A percentile compares a stretch with the other conserved stretches of the same genome.
These are phyloP conservation scores for Colletotrichum orbiculare DNA, from an alignment of 2,329 filamentous ascomycete genomes.

Conservation along the genomic window DNA sequence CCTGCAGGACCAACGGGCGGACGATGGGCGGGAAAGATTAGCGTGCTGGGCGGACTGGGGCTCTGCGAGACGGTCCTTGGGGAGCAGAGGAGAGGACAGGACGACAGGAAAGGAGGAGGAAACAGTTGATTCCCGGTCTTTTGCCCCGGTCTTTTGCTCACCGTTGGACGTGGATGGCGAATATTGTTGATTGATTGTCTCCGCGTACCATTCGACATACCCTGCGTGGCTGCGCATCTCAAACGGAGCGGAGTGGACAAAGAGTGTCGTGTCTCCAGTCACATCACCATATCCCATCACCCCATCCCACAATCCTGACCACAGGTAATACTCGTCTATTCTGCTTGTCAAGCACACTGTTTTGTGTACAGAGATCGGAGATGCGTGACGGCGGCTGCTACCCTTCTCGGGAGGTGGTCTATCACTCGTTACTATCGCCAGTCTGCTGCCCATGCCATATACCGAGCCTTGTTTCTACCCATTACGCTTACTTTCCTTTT, in stretches of 20 bases:
- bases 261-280: not conserved
- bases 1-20: slow-evolving; percentile 11
- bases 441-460: not conserved
- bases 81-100: not conserved
- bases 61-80: not conserved
- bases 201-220: slow-evolving; percentile 11
- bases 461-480: not conserved
- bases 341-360: too few relatives aligned
- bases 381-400: too few relatives aligned
- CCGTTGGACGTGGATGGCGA: too few relatives aligned
- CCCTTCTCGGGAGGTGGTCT: too few relatives aligned
- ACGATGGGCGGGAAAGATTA: slow-evolving; percentile 13
- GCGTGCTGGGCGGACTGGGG: slow-evolving; percentile 24
- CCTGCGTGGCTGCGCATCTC: slow-evolving; percentile 21
- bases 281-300: not conserved
- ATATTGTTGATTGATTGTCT: slow-evolving; percentile 7
- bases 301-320: too few relatives aligned
- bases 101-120: not conserved
- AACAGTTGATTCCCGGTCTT: not conserved
- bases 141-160: not conserved
- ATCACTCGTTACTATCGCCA: too few relatives aligned
- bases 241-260: not conserved
- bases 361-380: too few relatives aligned
- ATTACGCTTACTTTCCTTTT: not conserved
- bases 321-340: too few relatives aligned